These are phyloP conservation scores for Cordyceps fumosorosea DNA, from an alignment of 2,329 filamentous ascomycete genomes.

Conservation along the genomic window DNA sequence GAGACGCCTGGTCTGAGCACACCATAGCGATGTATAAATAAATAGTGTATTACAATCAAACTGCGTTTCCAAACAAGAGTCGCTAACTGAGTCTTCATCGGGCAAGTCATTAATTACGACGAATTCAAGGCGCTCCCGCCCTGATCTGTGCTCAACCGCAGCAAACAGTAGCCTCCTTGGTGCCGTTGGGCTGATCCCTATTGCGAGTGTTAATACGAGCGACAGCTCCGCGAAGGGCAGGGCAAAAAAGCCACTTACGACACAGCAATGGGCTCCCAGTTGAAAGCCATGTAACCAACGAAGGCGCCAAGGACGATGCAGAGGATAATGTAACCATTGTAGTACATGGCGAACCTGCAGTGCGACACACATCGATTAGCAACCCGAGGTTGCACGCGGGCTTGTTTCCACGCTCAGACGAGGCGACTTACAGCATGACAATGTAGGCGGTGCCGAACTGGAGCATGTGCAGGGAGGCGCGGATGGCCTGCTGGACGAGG, in stretches of 20 bases:
- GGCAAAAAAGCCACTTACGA: slow-evolving; percentile 19
- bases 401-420: neutral
- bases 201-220: neutral
- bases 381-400: neutral
- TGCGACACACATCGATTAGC: neutral
- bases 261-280: slow-evolving; percentile 52
- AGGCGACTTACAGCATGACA: slow-evolving; percentile 54
- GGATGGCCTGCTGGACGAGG: slow-evolving; percentile 56
- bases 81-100: neutral
- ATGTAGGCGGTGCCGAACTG: slow-evolving; percentile 74
- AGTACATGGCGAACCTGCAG: slow-evolving; percentile 48
- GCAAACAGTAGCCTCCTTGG: slow-evolving; percentile 34
- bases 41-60: neutral
- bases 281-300: slow-evolving; percentile 65
- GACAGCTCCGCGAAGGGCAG: neutral
- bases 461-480: slow-evolving; percentile 60
- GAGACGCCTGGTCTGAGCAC: too few species aligned
- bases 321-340: slow-evolving; percentile 70
- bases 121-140: neutral
- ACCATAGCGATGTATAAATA: too few species aligned
- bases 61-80: neutral
- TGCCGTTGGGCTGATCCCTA: slow-evolving; percentile 26
- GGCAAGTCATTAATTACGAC: neutral
- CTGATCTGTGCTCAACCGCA: slow-evolving; percentile 27
- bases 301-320: slow-evolving; percentile 73